These are phyloP conservation scores for Alternaria atra DNA, from an alignment of 2,329 filamentous ascomycete species.

Conservation along the genomic window DNA sequence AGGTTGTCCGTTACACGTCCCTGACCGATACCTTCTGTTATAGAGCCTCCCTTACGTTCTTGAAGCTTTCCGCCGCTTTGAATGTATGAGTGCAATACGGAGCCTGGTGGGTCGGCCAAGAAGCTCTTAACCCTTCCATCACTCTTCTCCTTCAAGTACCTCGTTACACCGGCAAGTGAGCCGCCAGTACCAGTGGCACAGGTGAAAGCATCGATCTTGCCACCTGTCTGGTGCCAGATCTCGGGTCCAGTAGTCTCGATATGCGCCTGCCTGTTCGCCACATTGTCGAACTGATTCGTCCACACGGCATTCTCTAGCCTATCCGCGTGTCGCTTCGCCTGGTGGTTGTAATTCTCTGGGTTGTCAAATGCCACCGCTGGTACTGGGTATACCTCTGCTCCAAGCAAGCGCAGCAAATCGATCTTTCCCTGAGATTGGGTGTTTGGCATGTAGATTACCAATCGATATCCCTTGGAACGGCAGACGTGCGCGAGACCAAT, in stretches of 20 bases:
- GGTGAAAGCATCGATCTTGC: constrained; percentile 90
- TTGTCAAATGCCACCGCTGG: constrained; percentile 96
- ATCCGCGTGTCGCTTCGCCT: constrained; percentile 90
- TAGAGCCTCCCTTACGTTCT: constrained; percentile 85
- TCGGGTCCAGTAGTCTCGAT: constrained; percentile 97
- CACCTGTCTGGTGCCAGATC: constrained; percentile 91
- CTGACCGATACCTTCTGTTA: constrained; percentile 98
- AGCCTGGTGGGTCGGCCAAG: constrained; percentile 93
- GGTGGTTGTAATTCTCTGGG: constrained; percentile 97
- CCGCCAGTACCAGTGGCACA: constrained; percentile 94
- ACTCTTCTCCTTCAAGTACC: constrained; percentile 86
- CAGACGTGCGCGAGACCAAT: constrained; percentile 98
- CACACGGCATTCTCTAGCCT: constrained; percentile 86
- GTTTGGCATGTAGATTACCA: constrained; percentile 99
- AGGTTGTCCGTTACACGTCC: constrained; percentile 97
- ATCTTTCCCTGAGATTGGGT: constrained; percentile 98
- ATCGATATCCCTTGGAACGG: constrained; percentile 86
- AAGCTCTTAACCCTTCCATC: constrained; percentile 83
- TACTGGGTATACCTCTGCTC: constrained; percentile 94
- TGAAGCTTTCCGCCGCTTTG: constrained; percentile 80
- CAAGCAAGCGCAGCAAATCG: constrained; percentile 87
- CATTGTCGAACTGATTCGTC: constrained; percentile 99
- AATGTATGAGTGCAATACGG: constrained; percentile 92
- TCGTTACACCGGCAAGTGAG: constrained; percentile 86
- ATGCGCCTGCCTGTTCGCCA: constrained; percentile 90